Evolutionary conservation across 352 stramenopile genomes (phyloP).

Genomic region (Pythium monospermum): DNA sequence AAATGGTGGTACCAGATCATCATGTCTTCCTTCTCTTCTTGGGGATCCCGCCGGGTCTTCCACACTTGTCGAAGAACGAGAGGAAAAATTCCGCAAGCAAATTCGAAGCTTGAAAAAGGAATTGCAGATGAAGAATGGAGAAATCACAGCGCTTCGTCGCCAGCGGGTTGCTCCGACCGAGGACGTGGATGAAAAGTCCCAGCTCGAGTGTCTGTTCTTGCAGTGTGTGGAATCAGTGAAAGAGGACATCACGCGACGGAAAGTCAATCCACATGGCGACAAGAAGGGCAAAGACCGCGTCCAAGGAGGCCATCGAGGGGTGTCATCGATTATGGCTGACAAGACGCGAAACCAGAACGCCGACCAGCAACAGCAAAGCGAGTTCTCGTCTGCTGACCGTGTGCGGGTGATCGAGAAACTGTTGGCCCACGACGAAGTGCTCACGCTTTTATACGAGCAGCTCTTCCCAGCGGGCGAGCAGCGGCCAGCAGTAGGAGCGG

Average conservation of each 20-base stretch:
- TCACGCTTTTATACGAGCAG: slow-evolving; percentile 68
- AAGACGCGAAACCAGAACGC: slow-evolving; percentile 27
- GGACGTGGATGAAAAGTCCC: slow-evolving; percentile 31
- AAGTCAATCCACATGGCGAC: slow-evolving; percentile 17
- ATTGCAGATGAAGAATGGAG: slow-evolving; percentile 56
- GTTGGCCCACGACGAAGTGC: slow-evolving; percentile 73
- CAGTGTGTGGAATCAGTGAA: slow-evolving; percentile 83
- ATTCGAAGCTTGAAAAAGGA: slow-evolving; percentile 63
- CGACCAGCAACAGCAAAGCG: slow-evolving; percentile 39
- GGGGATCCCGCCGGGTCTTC: neutral
- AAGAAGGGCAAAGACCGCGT: slow-evolving; percentile 25
- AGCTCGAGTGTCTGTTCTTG: slow-evolving; percentile 74
- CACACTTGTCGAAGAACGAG: slow-evolving; percentile 39
- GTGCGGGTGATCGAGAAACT: slow-evolving; percentile 72
- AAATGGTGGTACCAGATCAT: neutral
- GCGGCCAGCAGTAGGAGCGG: neutral
- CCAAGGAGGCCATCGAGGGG: neutral
- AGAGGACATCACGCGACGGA: slow-evolving; percentile 51
- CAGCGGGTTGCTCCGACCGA: slow-evolving; percentile 30
- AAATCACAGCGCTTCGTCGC: slow-evolving; percentile 33
- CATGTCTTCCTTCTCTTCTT: slow-evolving; percentile 2
- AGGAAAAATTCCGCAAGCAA: slow-evolving; percentile 69
- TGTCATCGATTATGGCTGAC: slow-evolving; percentile 17
- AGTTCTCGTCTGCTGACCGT: slow-evolving; percentile 63
- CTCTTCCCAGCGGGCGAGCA: slow-evolving; percentile 53